Base-by-base conservation (phyloP, 2,329 filamentous ascomycete species). In the Xylaria arbuscula region DNA sequence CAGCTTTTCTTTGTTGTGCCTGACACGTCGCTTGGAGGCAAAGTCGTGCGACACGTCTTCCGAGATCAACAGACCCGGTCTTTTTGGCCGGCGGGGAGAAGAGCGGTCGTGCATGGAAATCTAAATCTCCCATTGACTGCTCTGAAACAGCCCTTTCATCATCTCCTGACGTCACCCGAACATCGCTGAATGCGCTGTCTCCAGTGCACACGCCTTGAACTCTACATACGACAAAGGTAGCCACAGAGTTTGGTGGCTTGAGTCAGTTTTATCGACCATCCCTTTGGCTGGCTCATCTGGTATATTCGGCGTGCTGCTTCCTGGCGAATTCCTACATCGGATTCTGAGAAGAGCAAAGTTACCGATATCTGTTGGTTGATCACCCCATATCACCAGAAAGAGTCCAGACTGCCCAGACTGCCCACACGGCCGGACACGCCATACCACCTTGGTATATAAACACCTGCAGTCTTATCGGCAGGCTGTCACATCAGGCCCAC, bases 161-260 rank as follows among this genome's bases (percentile, higher is more conserved):
- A 32, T 32, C 22, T 60, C 42, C 50, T 69, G 67, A 69, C 67
- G 67, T 69, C 67, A 69, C 64, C 55, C n/a, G 11, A 42, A 57
- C 47, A 51, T 60, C 32, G 47, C 47, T 48, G 28, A 36, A 57
- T 11, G 34, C 42, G 42, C 28, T 34, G 50, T 55, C 38, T 50
- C 47, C 58, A 54, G n/a, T 47, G 9, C 36, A 38, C 45, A 36
- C 13, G n/a, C 51, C 24, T 47, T 38, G 19, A 61, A 61, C 61
- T 45, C 48, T 57, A 68, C 47, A 57, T 47, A 61, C 34, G 36
- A 50, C 62, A 45, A 51, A 59, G 34, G 38, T 17, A 22, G 38
- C 47, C 42, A 42, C 28, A 54, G n/a, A 42, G 54, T 36, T 54
- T 19, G 34, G 36, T 32, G 13, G 19, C 45, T 56, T 58, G 66